A percentile compares a stretch with the other conserved stretches of the same genome.
Conservation (phyloP, 1,284 basidiomycete genomes). For the Stygiomarasmius scandens region DNA sequence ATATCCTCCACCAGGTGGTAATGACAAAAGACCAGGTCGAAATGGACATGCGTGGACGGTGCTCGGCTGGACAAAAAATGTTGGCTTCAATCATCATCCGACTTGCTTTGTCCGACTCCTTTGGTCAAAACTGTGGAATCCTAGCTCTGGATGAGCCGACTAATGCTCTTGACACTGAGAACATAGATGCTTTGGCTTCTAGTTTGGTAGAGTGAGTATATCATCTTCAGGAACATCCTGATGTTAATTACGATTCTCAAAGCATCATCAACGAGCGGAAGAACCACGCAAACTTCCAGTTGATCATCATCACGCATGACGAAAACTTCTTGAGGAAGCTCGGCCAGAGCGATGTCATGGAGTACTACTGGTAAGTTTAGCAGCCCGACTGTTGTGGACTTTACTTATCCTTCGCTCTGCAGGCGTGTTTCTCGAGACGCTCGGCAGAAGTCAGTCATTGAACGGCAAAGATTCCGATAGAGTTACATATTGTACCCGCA, state of each 20-base stretch:
- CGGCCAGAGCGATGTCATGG: slow-evolving; percentile 86
- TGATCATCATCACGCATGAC: slow-evolving; percentile 97
- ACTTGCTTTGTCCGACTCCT: slow-evolving; percentile 96
- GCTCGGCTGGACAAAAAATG: slow-evolving; percentile 98
- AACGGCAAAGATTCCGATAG: slow-evolving; percentile 58
- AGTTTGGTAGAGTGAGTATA: slow-evolving; percentile 86
- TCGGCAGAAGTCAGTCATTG: slow-evolving; percentile 74
- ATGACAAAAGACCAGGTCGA: slow-evolving; percentile 99
- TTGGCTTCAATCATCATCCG: slow-evolving; percentile 99
- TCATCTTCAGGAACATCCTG: slow-evolving; percentile 8
- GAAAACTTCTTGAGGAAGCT: slow-evolving; percentile 86
- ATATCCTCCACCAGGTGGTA: slow-evolving; percentile 69
- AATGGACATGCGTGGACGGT: slow-evolving; percentile 99
- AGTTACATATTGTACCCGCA: background rate
- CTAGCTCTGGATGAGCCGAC: slow-evolving; percentile 98
- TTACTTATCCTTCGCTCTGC: slow-evolving; percentile 2
- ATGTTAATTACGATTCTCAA: slow-evolving; percentile 5
- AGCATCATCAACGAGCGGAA: slow-evolving; percentile 94
- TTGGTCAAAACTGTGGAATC: slow-evolving; percentile 97
- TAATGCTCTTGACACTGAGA: slow-evolving; percentile 95
- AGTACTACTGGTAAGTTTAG: slow-evolving; percentile 81
- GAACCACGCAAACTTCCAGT: slow-evolving; percentile 90
- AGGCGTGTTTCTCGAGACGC: slow-evolving; percentile 55
- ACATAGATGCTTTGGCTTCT: slow-evolving; percentile 91
- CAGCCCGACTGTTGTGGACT: slow-evolving; percentile 9